Evolutionary conservation across 2,329 filamentous ascomycete species (phyloP).

Genomic region (Fusarium guadeloupense): DNA sequence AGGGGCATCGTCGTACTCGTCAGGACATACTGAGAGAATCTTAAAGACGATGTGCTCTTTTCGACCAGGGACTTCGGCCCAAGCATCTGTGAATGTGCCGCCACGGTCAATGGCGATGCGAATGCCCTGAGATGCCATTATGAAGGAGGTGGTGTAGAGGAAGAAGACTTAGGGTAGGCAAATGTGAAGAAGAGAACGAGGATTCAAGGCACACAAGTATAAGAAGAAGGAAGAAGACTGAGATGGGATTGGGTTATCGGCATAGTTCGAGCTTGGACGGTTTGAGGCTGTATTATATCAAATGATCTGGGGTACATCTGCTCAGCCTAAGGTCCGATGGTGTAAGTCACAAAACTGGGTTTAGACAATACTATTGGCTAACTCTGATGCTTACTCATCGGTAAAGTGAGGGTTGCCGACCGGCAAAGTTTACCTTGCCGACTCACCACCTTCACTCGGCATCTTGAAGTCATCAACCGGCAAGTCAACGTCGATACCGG

Average conservation of each 20-base stretch:
- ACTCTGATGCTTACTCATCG: slow-evolving; percentile 16
- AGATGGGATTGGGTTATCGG: background rate
- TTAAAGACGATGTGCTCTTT: slow-evolving; percentile 40
- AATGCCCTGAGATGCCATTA: slow-evolving; percentile 38
- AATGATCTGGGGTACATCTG: background rate
- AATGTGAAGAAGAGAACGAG: background rate
- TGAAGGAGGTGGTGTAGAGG: background rate
- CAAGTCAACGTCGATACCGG: slow-evolving; percentile 7
- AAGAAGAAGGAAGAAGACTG: background rate
- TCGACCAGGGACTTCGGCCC: slow-evolving; percentile 35
- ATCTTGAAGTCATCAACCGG: slow-evolving; percentile 5
- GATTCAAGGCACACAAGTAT: no score
- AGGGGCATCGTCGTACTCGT: slow-evolving; percentile 77
- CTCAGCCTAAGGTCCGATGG: background rate
- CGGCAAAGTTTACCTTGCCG: slow-evolving; percentile 24
- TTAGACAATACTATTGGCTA: background rate
- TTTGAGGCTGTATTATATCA: slow-evolving; percentile 32
- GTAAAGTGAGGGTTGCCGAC: slow-evolving; percentile 10
- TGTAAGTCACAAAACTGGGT: slow-evolving; percentile 14
- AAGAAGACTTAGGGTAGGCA: background rate
- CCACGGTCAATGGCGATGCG: slow-evolving; percentile 44
- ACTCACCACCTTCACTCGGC: slow-evolving; percentile 16
- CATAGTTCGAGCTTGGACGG: slow-evolving; percentile 1
- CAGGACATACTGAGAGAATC: slow-evolving; percentile 65
- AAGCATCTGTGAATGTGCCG: slow-evolving; percentile 44